phyloP scores from a whole-genome alignment of 352 stramenopile species.

The Phytophthora nicotianae region DNA sequence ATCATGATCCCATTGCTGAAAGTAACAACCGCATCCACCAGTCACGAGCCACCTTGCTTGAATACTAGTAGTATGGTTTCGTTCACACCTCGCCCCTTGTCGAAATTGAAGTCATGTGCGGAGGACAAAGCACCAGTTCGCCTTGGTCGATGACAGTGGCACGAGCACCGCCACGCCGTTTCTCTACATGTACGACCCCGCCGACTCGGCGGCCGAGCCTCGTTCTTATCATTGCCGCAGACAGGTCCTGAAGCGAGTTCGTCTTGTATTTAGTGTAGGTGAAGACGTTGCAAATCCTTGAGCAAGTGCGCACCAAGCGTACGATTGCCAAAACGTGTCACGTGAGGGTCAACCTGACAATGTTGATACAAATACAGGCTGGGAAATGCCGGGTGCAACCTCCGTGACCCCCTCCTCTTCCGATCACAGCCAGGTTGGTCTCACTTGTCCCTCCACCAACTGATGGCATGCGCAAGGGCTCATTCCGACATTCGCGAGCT shows the following conservation, averaged over 20 bases:
- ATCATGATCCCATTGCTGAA: not conserved
- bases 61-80: no score
- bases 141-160: not conserved
- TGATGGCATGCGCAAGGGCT: constrained; percentile 7
- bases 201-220: no score
- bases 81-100: not conserved
- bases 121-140: not conserved
- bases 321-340: constrained; percentile 30
- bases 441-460: constrained; percentile 9
- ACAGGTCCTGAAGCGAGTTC: constrained; percentile 19
- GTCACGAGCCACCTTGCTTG: no score
- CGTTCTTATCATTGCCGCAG: constrained; percentile 14
- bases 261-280: constrained; percentile 19
- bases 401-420: constrained; percentile 8
- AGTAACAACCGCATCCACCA: not conserved
- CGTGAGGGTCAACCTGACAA: not conserved
- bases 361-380: not conserved
- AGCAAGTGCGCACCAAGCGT: constrained; percentile 20
- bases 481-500: constrained; percentile 26
- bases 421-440: not conserved
- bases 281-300: constrained; percentile 28
- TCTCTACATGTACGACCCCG: constrained; percentile 25
- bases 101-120: not conserved
- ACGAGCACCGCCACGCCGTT: constrained; percentile 3
- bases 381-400: not conserved